Evolutionary conservation across 768 basidiomycete genomes (phyloP), one percentile per base, ranked within the genome.

Genomic region (Cystobasidium tubakii): DNA sequence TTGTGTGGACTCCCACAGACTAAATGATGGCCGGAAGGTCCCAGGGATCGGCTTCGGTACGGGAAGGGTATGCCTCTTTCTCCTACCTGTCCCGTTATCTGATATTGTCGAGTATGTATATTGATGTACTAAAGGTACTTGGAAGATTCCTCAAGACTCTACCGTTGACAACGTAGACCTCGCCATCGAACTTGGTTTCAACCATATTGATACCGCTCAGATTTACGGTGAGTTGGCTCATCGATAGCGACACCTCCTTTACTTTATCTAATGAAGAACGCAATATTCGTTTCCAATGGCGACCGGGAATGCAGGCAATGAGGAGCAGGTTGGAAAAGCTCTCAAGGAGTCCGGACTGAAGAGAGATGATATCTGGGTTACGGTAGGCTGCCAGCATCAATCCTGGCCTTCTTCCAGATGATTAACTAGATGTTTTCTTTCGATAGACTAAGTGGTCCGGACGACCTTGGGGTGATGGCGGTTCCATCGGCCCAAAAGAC

Each of bases 291-390:
- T 50, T n/a, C 46, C 46, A 3, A 4, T 19, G 7, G 7, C 3
- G 21, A 50, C 7, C 21, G 42, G 42, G 42, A 42, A 42, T 43
- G 34, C 44, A 71, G 63, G 73, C 19, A 84, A 82, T 44, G 83
- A 86, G 17, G 86, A 86, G 0, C 81, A 78, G 46, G 82, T 84
- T 33, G 83, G 83, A 0, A 65, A 39, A 0, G 83, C 83, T 1
- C 76, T 84, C 72, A 80, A 78, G 29, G 81, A 83, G 34, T 81
- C 78, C 64, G 83, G 81, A 0, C 78, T 83, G n/a, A 57, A 74
- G 17, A 77, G 83, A 25, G 76, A 78, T 13, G 82, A 83, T 7
- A 60, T 84, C 9, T 83, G 77, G 75, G 76, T 82, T 50, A 81
- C 81, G 80, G 44, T 76, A 46, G 50, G 73, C 66, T 29, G 31